These are phyloP conservation scores for Neurospora africana DNA, from an alignment of 495 filamentous ascomycete genomes.

Conservation along the genomic window DNA sequence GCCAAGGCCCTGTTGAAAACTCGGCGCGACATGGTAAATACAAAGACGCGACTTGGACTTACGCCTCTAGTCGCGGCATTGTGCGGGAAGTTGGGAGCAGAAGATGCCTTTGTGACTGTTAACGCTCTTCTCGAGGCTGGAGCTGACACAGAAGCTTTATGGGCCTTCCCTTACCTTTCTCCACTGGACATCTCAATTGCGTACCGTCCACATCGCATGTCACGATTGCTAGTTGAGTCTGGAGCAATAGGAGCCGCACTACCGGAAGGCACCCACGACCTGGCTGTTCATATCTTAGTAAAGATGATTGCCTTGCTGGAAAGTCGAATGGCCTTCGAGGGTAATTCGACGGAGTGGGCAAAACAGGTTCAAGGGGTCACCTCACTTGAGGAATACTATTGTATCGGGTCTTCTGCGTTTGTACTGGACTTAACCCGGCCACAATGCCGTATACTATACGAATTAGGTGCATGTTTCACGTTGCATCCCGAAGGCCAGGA, in stretches of 20 bases:
- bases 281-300: background rate
- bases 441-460: background rate
- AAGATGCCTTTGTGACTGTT: background rate
- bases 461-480: background rate
- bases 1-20: background rate
- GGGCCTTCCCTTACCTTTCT: background rate
- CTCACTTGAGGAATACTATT: background rate
- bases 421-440: no score
- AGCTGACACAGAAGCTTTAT: background rate
- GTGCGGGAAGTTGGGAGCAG: accelerated
- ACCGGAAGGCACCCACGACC: background rate
- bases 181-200: background rate
- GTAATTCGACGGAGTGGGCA: background rate
- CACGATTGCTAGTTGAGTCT: background rate
- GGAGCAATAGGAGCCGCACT: background rate
- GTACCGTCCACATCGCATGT: background rate
- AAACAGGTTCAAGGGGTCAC: background rate
- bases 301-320: background rate
- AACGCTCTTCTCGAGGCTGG: background rate
- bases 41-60: background rate
- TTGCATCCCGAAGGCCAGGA: background rate
- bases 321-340: background rate
- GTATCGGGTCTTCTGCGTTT: background rate
- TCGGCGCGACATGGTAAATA: background rate
- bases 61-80: background rate